phyloP scores from a whole-genome alignment of 306 rosid genomes.

The Dryas alaskensis region DNA sequence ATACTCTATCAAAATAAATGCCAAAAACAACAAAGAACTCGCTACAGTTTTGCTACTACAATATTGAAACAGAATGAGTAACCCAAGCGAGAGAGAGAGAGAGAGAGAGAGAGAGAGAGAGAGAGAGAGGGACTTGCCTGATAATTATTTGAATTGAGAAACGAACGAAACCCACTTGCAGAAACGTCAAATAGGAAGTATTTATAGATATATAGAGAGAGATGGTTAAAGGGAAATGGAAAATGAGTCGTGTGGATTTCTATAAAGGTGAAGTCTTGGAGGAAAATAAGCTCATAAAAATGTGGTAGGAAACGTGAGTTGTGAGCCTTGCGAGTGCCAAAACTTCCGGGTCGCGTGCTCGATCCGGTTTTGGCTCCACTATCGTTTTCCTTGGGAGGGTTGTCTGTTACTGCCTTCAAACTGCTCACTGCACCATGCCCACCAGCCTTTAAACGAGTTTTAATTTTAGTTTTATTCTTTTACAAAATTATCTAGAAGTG shows the following conservation, averaged over 20 bases:
- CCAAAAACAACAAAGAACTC: background rate
- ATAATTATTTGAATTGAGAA: slow-evolving; percentile 13
- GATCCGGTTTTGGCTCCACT: slow-evolving; percentile 17
- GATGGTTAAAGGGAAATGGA: background rate
- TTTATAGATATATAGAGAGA: slow-evolving; percentile 7
- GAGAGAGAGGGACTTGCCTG: slow-evolving; percentile 29
- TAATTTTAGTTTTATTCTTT: no score
- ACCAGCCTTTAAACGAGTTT: background rate
- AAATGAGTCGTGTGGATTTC: background rate
- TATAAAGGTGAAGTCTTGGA: background rate
- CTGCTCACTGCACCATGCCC: background rate
- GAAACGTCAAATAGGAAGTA: slow-evolving; percentile 12
- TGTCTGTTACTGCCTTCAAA: background rate
- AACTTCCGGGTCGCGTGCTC: slow-evolving; percentile 6
- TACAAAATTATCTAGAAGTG: background rate
- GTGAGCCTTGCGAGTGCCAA: no score
- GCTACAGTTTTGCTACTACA: no score
- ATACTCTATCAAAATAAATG: background rate
- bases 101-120: slow-evolving; percentile 13
- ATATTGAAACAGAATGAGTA: no score
- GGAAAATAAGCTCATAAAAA: background rate
- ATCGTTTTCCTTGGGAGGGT: background rate
- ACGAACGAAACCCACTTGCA: slow-evolving; percentile 32
- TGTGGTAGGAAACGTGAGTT: background rate
- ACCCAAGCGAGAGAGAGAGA: background rate